Evolutionary conservation across 192 early-diverging fungal genomes (phyloP), one percentile per base, ranked within the genome.

Genomic region (Backusella sp.): DNA sequence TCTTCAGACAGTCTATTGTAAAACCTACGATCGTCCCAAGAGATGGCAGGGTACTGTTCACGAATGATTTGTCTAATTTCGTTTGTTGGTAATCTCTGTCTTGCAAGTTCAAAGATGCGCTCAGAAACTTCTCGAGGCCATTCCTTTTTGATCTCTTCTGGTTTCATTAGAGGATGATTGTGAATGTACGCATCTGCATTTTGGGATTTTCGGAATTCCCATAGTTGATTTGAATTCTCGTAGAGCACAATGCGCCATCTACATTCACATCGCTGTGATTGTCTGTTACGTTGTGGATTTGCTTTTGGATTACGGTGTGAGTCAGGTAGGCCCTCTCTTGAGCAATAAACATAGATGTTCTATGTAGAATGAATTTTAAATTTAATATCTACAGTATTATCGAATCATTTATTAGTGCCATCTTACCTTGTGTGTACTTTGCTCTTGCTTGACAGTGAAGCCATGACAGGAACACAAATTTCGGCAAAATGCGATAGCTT

Each of bases 321-420:
- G 73, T 89, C 88, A 7, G 86, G 83, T 6, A 89, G 74, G 26
- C 88, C 88, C 80, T 89, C 88, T 56, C 88, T 79, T 2, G 88
- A 89, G 62, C 88, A 89, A 39, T 89, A 89, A 42, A 89, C 70
- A 49, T 89, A 89, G 8, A 89, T 84, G 66, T 89, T 88, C 88
- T 89, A 79, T 8, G 12, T 26, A 62, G 26, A 21, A 21, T 8
- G 7, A 19, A 59, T 59, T 23, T 59, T 23, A 0, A 11, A 3
- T 26, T 41, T 44, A 36, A 30, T 23, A 8, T 32, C 2, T 3
- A 32, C 32, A 32, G 32, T 32, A 32, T 32, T 32, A 32, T 39
- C 37, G 9, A 39, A 37, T 37, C 37, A 39, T 14, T 44, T 6
- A 52, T n/a, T 30, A 17, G 49, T 8, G 66, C 11, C 0, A 39